Evolutionary conservation across 495 filamentous ascomycete species (phyloP), one percentile per base, ranked within the genome.

Genomic region (Tuber calosporum): DNA sequence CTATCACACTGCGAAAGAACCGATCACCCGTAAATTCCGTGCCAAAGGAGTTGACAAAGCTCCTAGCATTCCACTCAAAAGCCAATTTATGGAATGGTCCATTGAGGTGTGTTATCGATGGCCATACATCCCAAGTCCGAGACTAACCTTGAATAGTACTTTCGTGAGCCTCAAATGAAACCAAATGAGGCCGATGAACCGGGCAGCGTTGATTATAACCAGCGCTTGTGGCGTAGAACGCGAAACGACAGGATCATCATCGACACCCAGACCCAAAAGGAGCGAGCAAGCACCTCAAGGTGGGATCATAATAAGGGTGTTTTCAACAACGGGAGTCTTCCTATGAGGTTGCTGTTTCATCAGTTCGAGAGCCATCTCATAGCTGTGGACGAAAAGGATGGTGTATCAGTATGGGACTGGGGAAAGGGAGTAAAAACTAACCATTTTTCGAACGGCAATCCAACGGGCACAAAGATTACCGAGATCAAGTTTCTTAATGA

Each of bases 81-180:
- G 92, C 80, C 89, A 87, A 34, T 97, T 98, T 83, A 85, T 96
- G 76, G 92, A 96, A 72, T 99, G 93, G 92, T 96, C 94, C 0
- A 93, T 93, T 75, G 94, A 97, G 86, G 87, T 89, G 86, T 83
- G 75, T 79, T 30, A 70, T 68, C 69, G 68, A 53, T 41, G 22
- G 8, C n/a, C 5, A 17, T 53, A 2, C 37, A 39, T 34, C 9
- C 19, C 19, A 17, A 66, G 77, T 71, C 67, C 74, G 41, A n/a
- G n/a, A 75, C 68, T 67, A 19, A 72, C 58, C n/a, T 43, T 58
- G 74, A 72, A 75, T 77, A 89, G 84, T 98, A 99, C 82, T 99
- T 97, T 87, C 92, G 95, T 66, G 93, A 99, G 83, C 96, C 96
- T 62, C 95, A 99, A 83, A 99, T 99, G 95, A 95, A 94, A 80